Conservation (phyloP, 257 asterid genomes). For the Plantago elongata region DNA sequence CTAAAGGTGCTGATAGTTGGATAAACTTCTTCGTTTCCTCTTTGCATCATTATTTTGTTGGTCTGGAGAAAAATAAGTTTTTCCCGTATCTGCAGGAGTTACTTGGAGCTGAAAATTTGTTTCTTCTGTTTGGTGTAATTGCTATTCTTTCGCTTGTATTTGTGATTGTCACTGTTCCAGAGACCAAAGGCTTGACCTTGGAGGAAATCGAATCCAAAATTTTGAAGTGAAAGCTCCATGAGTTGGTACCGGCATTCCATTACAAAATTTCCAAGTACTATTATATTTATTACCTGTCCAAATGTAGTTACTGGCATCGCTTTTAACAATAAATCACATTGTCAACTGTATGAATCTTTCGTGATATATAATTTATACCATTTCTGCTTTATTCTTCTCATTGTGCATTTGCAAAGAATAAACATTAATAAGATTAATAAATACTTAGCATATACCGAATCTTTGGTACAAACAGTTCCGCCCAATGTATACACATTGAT, state of each 20-base stretch:
- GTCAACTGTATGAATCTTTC: too few species aligned
- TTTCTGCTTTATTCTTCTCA: too few species aligned
- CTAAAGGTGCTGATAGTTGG: conserved; percentile 51
- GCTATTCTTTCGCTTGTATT: conserved; percentile 64
- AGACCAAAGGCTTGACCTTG: conserved; percentile 98
- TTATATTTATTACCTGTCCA: too few species aligned
- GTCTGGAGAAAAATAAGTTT: background rate
- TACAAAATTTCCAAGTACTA: too few species aligned
- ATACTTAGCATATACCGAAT: background rate
- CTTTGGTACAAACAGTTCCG: background rate
- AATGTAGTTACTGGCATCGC: too few species aligned
- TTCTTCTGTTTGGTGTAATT: conserved; percentile 82
- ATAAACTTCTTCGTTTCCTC: background rate
- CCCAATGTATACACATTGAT: too few species aligned
- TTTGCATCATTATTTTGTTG: conserved; percentile 2
- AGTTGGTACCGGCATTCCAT: too few species aligned
- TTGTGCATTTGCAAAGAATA: too few species aligned
- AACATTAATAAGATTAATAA: too few species aligned
- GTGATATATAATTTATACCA: too few species aligned
- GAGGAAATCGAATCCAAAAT: conserved; percentile 91
- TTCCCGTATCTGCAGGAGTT: conserved; percentile 50
- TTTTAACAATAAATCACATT: too few species aligned
- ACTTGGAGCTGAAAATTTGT: conserved; percentile 84
- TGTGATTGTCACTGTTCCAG: conserved; percentile 65
- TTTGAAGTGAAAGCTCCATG: conserved; percentile 44